These are phyloP conservation scores for Clitocybe nebularis DNA, from an alignment of 1,284 basidiomycete genomes.

Conservation along the genomic window DNA sequence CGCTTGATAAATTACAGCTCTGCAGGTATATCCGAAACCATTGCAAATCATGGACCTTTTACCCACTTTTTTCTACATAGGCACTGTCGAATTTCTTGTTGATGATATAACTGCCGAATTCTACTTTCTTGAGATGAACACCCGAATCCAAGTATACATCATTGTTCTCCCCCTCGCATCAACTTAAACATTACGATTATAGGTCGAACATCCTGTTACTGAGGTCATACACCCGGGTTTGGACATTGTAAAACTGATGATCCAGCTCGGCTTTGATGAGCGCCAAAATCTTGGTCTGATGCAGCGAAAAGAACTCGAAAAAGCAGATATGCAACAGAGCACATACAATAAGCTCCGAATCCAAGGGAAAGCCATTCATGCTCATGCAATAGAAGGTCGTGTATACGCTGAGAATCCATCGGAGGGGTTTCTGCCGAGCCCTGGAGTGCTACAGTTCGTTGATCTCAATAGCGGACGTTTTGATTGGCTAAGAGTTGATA, in stretches of 20 bases:
- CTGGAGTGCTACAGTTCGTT: constrained; percentile 61
- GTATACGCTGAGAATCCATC: constrained; percentile 67
- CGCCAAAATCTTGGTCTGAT: constrained; percentile 14
- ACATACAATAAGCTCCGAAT: constrained; percentile 25
- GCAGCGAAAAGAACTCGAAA: constrained; percentile 2
- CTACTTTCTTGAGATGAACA: constrained; percentile 77
- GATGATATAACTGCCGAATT: constrained; percentile 52
- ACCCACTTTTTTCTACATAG: too few relatives aligned
- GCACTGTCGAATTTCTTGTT: constrained; percentile 68
- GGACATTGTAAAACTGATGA: constrained; percentile 68
- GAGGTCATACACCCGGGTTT: constrained; percentile 54
- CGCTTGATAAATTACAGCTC: constrained; percentile 52
- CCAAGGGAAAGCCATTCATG: constrained; percentile 7
- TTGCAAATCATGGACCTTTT: too few relatives aligned
- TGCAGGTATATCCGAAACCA: constrained; percentile 53
- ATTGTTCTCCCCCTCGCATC: too few relatives aligned
- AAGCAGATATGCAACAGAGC: constrained; percentile 31
- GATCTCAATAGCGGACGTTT: constrained; percentile 30
- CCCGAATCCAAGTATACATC: constrained; percentile 52
- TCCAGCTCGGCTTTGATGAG: constrained; percentile 46
- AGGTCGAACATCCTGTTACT: constrained; percentile 72
- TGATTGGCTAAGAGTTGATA: constrained; percentile 52
- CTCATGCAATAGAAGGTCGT: constrained; percentile 59
- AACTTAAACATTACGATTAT: neutral
- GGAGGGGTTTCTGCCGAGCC: constrained; percentile 54